Evolutionary conservation across 176 grass and related monocot genomes (phyloP), one percentile per base, ranked within the genome.

Genomic region (Aegilops bicornis): DNA sequence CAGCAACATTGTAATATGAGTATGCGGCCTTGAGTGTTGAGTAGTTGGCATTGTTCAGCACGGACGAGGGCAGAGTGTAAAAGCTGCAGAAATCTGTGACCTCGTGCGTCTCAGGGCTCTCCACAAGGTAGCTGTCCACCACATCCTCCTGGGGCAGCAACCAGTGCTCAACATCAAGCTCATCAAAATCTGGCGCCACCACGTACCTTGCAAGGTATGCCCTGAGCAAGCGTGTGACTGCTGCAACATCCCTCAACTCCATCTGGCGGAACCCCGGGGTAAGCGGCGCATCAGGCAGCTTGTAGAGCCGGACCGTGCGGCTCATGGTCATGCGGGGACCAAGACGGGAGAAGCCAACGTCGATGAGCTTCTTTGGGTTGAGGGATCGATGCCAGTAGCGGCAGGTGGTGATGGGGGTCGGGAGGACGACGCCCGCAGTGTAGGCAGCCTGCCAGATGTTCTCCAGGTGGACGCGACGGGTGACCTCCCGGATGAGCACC

Each of bases 391-490:
- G 97, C 97, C 97, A 99, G 73, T 99, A 99, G 39, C 97, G 92
- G 83, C 94, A 99, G 64, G 97, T 99, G 5, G 97, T 93, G 89
- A 99, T 90, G 65, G 97, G 97, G 14, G 92, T 99, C 10, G 97
- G 97, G 76, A 99, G 91, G 88, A 97, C 87, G 5, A 99, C 85
- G 3, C 97, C 97, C 4, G 97, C 97, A 4, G 97, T 99, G 89
- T 99, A 97, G 3, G 97, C 94, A 43, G 97, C 97, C 88, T 99
- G 97, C 97, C 97, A 99, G 36, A 99, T 93, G 80, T 97, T 99
- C 94, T 99, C 97, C 66, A 93, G 65, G 81, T 99, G 97, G 17
- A 99, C 97, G 22, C 94, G 90, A 3, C 97, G 88, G 31, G 97
- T 99, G 73, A 99, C 97, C 87, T 99, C 97, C 20, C 95, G 95